Evolutionary conservation across 2,329 filamentous ascomycete species (phyloP).

Genomic region (Epichloe baconii): DNA sequence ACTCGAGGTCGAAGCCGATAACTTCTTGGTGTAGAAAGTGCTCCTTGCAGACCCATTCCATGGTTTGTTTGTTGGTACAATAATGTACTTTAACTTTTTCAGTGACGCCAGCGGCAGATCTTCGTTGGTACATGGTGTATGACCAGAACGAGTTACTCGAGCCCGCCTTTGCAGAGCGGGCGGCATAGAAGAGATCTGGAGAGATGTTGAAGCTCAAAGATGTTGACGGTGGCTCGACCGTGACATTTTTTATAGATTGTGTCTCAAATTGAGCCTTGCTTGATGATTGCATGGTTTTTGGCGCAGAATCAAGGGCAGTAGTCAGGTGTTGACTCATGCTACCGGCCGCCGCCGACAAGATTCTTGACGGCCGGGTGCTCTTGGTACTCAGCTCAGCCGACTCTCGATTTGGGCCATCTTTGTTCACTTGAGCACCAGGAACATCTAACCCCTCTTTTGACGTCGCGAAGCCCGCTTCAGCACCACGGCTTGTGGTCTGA

Average conservation of each 20-base stretch:
- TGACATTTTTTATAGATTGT: too few species aligned
- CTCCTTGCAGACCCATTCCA: constrained; percentile 50
- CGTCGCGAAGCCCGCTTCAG: background rate
- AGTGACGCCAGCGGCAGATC: constrained; percentile 25
- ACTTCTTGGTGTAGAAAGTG: constrained; percentile 57
- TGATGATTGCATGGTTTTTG: background rate
- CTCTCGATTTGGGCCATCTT: background rate
- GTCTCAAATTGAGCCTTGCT: background rate
- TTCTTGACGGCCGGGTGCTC: background rate
- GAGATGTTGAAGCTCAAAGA: constrained; percentile 18
- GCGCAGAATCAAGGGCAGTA: background rate
- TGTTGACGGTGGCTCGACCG: constrained; percentile 14
- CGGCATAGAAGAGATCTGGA: constrained; percentile 22
- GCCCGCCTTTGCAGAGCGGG: constrained; percentile 31
- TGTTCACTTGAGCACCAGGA: background rate
- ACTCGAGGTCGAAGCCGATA: constrained; percentile 86
- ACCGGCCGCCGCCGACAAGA: background rate
- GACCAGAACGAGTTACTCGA: constrained; percentile 50
- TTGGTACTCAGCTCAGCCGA: background rate
- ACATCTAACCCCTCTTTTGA: background rate
- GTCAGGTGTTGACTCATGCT: background rate
- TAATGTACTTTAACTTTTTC: constrained; percentile 60
- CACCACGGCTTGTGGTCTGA: constrained; percentile 6
- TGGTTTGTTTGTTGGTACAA: constrained; percentile 52
- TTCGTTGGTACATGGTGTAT: constrained; percentile 51